Evolutionary conservation across 1,284 basidiomycete genomes (phyloP).

Genomic region (Dichomitus squalens): DNA sequence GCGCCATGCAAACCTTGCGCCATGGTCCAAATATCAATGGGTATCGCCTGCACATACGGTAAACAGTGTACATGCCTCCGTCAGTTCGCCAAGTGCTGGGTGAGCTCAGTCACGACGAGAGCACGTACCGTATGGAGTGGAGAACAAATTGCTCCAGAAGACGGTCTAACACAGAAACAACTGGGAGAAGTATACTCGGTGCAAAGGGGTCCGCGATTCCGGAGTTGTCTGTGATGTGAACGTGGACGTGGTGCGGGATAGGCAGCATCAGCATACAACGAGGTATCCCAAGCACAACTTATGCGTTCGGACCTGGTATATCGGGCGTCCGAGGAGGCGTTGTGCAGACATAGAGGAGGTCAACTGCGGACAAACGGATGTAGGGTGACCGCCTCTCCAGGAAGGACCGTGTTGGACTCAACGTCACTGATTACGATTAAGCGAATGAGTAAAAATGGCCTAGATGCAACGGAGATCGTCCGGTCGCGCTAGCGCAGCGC

Average conservation of each 20-base stretch:
- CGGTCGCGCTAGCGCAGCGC: conserved; percentile 1
- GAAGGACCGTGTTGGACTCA: conserved; percentile 46
- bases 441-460: conserved; percentile 4
- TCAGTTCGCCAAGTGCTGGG: too few relatives aligned
- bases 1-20: conserved; percentile 49
- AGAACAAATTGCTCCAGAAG: conserved; percentile 55
- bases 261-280: neutral
- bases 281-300: too few relatives aligned
- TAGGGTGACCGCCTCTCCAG: conserved; percentile 35
- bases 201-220: conserved; percentile 27
- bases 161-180: conserved; percentile 47
- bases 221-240: conserved; percentile 6
- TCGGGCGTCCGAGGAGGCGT: conserved; percentile 22
- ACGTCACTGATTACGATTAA: conserved; percentile 39
- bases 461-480: neutral
- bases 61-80: neutral
- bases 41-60: conserved; percentile 54
- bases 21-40: conserved; percentile 73
- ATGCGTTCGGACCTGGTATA: conserved; percentile 10
- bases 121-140: conserved; percentile 60
- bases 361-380: conserved; percentile 47
- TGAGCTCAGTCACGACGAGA: neutral
- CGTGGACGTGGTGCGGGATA: too few relatives aligned
- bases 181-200: conserved; percentile 28
- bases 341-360: conserved; percentile 56